phyloP scores from a whole-genome alignment of 768 basidiomycete genomes.

The Suillus cothurnatus region DNA sequence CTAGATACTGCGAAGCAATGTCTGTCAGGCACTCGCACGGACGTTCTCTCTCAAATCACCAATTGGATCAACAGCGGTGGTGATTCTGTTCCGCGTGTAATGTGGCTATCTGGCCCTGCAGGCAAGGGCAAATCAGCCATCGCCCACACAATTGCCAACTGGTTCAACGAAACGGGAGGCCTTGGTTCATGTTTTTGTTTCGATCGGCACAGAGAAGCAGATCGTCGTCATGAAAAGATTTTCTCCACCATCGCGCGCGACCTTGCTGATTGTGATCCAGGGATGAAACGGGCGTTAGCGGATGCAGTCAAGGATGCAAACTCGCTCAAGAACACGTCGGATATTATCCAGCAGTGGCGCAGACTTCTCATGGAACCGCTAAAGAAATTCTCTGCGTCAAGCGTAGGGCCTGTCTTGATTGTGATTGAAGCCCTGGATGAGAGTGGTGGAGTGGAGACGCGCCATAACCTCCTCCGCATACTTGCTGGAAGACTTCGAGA shows the following conservation, averaged over 20 bases:
- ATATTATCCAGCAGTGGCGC: slow-evolving; percentile 16
- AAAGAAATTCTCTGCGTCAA: not conserved
- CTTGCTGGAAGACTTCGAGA: no score
- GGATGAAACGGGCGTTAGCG: slow-evolving; percentile 1
- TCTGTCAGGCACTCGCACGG: no score
- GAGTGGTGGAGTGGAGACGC: no score
- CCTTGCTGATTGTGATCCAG: slow-evolving; percentile 19
- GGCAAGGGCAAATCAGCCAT: no score
- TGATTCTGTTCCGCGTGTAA: no score
- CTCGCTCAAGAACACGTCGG: not conserved
- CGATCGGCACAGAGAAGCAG: slow-evolving; percentile 5
- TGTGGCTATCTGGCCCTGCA: no score
- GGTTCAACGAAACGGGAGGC: slow-evolving; percentile 11
- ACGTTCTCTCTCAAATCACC: no score
- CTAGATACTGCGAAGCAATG: no score
- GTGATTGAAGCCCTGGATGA: no score
- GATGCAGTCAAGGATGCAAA: not conserved
- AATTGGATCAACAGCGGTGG: no score
- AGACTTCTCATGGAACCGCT: slow-evolving; percentile 21
- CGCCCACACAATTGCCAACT: slow-evolving; percentile 18
- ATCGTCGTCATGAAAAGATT: slow-evolving; percentile 15
- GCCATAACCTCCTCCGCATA: no score
- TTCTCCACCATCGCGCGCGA: slow-evolving; percentile 34
- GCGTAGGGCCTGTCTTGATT: not conserved
- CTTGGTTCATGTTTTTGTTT: slow-evolving; percentile 25